A percentile compares a stretch with the other conserved stretches of the same genome.
phyloP scores from a whole-genome alignment of 148 eudicot genomes.

The Nyssa sinensis region DNA sequence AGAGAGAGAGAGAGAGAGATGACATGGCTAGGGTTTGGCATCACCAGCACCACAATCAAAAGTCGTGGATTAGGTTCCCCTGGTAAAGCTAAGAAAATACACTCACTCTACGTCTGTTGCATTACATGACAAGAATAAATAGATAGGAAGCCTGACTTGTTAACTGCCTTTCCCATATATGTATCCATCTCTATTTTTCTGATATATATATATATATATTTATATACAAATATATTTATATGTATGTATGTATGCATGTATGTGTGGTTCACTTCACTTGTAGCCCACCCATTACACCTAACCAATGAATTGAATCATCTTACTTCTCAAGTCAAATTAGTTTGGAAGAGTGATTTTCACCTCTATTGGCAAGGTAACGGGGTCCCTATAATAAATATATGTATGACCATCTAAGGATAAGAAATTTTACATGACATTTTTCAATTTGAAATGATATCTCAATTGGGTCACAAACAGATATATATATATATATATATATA shows the following conservation, averaged over 20 bases:
- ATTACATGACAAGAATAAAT: constrained; percentile 38
- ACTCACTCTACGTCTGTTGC: constrained; percentile 27
- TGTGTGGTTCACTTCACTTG: constrained; percentile 21
- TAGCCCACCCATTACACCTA: constrained; percentile 23
- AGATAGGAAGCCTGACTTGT: constrained; percentile 40
- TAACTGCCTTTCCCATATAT: constrained; percentile 31
- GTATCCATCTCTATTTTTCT: constrained; percentile 9
- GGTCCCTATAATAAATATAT: too few species aligned
- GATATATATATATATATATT: not conserved
- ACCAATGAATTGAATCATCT: constrained; percentile 22
- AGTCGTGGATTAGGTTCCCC: constrained; percentile 44
- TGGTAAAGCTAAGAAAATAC: not conserved
- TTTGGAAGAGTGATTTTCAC: too few species aligned
- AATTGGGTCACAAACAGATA: too few species aligned
- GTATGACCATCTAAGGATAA: too few species aligned
- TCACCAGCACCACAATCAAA: constrained; percentile 35
- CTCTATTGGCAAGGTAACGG: too few species aligned
- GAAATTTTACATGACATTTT: too few species aligned
- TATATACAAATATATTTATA: not conserved
- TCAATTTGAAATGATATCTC: constrained; percentile 1
- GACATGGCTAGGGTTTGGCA: constrained; percentile 30
- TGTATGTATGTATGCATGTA: not conserved
- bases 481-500: too few species aligned
- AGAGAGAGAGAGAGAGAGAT: constrained; percentile 9
- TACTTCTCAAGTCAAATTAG: constrained; percentile 25